phyloP scores from a whole-genome alignment of 192 early-diverging fungal species.

The Coemansia sp. region DNA sequence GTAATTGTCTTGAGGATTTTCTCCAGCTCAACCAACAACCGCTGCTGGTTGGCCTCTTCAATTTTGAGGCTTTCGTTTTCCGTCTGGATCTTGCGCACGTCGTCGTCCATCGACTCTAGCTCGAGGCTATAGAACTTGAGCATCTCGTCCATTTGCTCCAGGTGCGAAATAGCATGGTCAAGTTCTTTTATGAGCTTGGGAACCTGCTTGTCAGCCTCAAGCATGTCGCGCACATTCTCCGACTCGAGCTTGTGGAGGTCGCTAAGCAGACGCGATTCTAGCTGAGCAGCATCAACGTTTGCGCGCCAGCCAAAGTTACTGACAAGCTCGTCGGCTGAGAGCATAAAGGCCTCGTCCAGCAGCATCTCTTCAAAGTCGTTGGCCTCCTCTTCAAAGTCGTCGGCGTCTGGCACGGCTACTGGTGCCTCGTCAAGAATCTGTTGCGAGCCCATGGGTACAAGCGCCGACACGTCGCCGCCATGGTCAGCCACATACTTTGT shows the following conservation, averaged over 20 bases:
- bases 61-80: slow-evolving; percentile 89
- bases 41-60: slow-evolving; percentile 83
- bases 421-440: slow-evolving; percentile 11
- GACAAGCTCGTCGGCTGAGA: slow-evolving; percentile 72
- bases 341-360: slow-evolving; percentile 63
- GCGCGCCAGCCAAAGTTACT: slow-evolving; percentile 87
- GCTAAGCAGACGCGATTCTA: slow-evolving; percentile 76
- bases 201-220: slow-evolving; percentile 85
- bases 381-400: slow-evolving; percentile 22
- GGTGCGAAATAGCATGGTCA: slow-evolving; percentile 74
- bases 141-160: slow-evolving; percentile 87
- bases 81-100: slow-evolving; percentile 91
- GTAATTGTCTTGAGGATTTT: slow-evolving; percentile 65
- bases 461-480: slow-evolving; percentile 39
- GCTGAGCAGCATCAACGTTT: slow-evolving; percentile 77
- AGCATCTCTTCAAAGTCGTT: slow-evolving; percentile 50
- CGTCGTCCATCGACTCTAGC: slow-evolving; percentile 89
- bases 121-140: slow-evolving; percentile 77
- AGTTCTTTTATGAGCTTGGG: slow-evolving; percentile 72
- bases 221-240: slow-evolving; percentile 92
- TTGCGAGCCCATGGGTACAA: slow-evolving; percentile 35
- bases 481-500: slow-evolving; percentile 49
- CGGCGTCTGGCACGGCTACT: slow-evolving; percentile 3
- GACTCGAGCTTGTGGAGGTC: slow-evolving; percentile 77
- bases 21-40: slow-evolving; percentile 80